A percentile compares a stretch with the other conserved stretches of the same genome.
phyloP scores from a whole-genome alignment of 805 yeast genomes.

The Yamadazyma ubonensis region DNA sequence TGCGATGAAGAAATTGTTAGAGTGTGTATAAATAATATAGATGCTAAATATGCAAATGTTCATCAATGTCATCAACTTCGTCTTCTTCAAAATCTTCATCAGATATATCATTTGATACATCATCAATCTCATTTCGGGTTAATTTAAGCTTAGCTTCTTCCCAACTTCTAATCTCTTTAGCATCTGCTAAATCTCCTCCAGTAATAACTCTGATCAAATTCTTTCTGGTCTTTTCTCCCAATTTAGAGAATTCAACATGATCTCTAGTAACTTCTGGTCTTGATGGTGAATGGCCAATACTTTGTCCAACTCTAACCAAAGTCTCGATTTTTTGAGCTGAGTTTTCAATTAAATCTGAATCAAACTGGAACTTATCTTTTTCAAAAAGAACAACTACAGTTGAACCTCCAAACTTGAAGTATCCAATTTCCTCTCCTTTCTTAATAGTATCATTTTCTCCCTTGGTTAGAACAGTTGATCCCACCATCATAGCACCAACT shows the following conservation, averaged over 20 bases:
- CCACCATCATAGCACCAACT: slow-evolving; percentile 99
- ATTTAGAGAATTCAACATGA: slow-evolving; percentile 44
- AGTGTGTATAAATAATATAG: too few relatives aligned
- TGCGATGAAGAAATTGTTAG: not conserved
- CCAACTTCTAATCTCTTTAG: slow-evolving; percentile 37
- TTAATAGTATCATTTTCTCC: slow-evolving; percentile 54
- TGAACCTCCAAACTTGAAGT: slow-evolving; percentile 95
- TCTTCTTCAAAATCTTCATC: slow-evolving; percentile 15
- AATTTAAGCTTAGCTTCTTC: slow-evolving; percentile 22
- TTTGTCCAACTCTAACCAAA: slow-evolving; percentile 84
- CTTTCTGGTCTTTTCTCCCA: slow-evolving; percentile 45
- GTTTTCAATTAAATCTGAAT: slow-evolving; percentile 69
- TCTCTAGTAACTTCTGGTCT: slow-evolving; percentile 50
- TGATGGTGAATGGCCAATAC: slow-evolving; percentile 72
- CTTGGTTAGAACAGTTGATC: slow-evolving; percentile 75
- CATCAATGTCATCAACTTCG: slow-evolving; percentile 12
- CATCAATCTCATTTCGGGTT: slow-evolving; percentile 18
- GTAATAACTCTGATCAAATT: slow-evolving; percentile 57
- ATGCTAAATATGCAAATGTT: slow-evolving; percentile 2
- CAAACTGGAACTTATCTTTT: slow-evolving; percentile 52
- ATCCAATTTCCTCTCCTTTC: slow-evolving; percentile 86
- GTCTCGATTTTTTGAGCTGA: slow-evolving; percentile 76
- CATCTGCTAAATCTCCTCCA: slow-evolving; percentile 47
- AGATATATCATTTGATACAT: slow-evolving; percentile 15
- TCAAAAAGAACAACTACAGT: slow-evolving; percentile 73